Evolutionary conservation across 2,329 filamentous ascomycete species (phyloP).

Genomic region (Fusarium tricinctum): DNA sequence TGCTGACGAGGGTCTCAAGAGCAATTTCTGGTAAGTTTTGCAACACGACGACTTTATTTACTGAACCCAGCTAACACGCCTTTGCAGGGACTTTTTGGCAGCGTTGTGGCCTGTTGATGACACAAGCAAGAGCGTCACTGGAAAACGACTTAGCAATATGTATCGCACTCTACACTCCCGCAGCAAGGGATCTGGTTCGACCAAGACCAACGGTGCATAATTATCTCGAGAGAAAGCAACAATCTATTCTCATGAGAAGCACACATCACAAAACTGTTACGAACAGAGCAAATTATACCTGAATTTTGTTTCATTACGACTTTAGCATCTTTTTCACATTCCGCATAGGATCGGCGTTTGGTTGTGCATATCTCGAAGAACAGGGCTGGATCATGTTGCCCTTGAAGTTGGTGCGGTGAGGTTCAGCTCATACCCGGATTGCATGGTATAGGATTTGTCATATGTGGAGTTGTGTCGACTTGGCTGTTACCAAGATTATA

Average conservation of each 20-base stretch:
- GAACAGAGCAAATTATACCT: constrained; percentile 36
- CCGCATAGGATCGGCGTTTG: constrained; percentile 51
- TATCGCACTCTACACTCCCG: constrained; percentile 58
- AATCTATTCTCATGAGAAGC: constrained; percentile 3
- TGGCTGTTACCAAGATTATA: constrained; percentile 36
- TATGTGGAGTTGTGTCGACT: constrained; percentile 43
- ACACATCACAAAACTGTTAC: constrained; percentile 21
- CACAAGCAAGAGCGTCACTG: constrained; percentile 61
- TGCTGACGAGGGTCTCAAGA: constrained; percentile 60
- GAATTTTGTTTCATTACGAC: constrained; percentile 41
- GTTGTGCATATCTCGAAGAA: constrained; percentile 41
- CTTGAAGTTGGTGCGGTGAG: constrained; percentile 37
- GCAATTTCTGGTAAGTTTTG: constrained; percentile 64
- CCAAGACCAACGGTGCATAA: constrained; percentile 54
- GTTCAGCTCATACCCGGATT: constrained; percentile 49
- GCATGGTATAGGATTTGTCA: constrained; percentile 49
- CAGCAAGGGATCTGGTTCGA: constrained; percentile 52
- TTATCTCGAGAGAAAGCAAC: constrained; percentile 8
- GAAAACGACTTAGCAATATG: constrained; percentile 61
- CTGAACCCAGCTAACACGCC: constrained; percentile 40
- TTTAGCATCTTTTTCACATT: constrained; percentile 44
- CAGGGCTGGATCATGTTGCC: constrained; percentile 45
- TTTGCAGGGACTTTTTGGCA: constrained; percentile 60
- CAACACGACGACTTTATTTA: not conserved
- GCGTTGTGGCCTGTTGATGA: constrained; percentile 63